phyloP scores from a whole-genome alignment of 2,329 filamentous ascomycete genomes.

The Scedosporium minutisporum region DNA sequence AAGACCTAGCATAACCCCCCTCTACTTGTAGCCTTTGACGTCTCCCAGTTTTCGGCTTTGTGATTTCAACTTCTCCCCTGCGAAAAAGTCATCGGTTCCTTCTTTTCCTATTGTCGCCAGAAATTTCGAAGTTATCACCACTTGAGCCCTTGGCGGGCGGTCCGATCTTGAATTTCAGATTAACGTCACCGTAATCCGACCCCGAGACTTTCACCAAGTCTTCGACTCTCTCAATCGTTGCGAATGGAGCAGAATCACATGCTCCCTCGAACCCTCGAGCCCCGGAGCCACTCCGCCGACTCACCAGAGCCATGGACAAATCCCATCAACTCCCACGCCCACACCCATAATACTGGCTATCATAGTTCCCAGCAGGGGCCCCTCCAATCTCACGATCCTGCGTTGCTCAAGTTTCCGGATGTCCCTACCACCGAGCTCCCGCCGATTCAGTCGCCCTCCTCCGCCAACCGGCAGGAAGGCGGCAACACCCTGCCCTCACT shows the following conservation, averaged over 20 bases:
- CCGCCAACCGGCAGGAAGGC: conserved; percentile 14
- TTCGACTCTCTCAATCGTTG: conserved; percentile 3
- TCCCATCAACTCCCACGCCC: background rate
- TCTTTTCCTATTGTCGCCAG: background rate
- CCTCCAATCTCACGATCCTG: conserved; percentile 21
- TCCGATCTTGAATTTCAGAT: background rate
- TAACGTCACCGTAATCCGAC: background rate
- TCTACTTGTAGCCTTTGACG: background rate
- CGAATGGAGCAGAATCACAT: conserved; percentile 37
- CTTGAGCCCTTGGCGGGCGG: background rate
- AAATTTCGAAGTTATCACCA: background rate
- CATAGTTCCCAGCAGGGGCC: background rate
- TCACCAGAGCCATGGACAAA: conserved; percentile 4
- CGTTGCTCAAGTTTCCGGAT: conserved; percentile 22
- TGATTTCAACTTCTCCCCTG: background rate
- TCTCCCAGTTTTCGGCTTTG: background rate
- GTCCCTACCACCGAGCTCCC: conserved; percentile 28
- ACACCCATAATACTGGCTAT: conserved; percentile 8
- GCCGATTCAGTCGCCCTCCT: conserved; percentile 27
- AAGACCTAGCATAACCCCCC: background rate
- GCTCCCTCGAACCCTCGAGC: conserved; percentile 23
- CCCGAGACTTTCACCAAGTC: background rate
- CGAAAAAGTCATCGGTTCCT: conserved; percentile 3
- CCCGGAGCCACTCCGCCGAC: background rate
- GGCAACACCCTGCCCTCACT: conserved; percentile 30